These are phyloP conservation scores for Gynandropsis gynandra DNA, from an alignment of 345 rosid species.

Conservation along the genomic window DNA sequence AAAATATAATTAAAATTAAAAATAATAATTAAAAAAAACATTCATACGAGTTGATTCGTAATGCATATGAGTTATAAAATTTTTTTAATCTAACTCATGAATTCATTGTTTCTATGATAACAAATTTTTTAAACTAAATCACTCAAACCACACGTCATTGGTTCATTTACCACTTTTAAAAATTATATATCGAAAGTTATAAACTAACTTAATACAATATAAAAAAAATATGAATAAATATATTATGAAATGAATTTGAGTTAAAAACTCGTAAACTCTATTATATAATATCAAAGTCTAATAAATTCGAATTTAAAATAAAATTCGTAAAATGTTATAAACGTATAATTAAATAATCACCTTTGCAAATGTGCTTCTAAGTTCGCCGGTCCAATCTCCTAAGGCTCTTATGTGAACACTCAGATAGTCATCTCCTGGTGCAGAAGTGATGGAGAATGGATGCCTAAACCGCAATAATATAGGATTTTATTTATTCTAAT, in stretches of 20 bases:
- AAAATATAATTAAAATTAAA: background rate
- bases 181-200: too few relatives aligned
- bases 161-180: too few relatives aligned
- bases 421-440: constrained; percentile 77
- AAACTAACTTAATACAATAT: too few relatives aligned
- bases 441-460: constrained; percentile 95
- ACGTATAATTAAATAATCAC: constrained; percentile 23
- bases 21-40: too few relatives aligned
- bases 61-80: too few relatives aligned
- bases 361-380: constrained; percentile 58
- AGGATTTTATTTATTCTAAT: background rate
- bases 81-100: too few relatives aligned
- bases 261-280: background rate
- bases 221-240: too few relatives aligned
- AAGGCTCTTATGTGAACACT: constrained; percentile 85
- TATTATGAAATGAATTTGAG: too few relatives aligned
- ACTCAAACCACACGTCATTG: too few relatives aligned
- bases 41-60: too few relatives aligned
- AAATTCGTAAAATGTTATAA: background rate
- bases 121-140: too few relatives aligned
- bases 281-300: background rate
- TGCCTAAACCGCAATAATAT: constrained; percentile 45
- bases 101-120: too few relatives aligned
- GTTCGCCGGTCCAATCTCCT: constrained; percentile 92
- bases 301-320: background rate